phyloP scores from a whole-genome alignment of 768 basidiomycete genomes.

The Ramaria sp. region DNA sequence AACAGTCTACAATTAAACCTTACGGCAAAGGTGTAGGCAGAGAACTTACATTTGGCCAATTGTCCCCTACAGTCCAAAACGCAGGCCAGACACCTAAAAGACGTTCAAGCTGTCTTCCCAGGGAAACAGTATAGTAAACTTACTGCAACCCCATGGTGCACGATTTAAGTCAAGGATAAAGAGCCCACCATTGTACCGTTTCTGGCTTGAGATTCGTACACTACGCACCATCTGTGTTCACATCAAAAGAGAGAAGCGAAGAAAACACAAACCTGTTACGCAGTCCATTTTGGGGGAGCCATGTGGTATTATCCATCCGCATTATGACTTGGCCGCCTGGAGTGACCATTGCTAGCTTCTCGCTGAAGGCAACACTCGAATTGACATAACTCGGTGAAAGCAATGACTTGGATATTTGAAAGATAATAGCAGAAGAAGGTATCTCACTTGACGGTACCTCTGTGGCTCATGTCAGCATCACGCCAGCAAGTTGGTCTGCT shows the following conservation, averaged over 20 bases:
- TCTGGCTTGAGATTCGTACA: conserved; percentile 63
- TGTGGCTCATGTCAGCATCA: conserved; percentile 22
- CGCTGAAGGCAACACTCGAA: conserved; percentile 36
- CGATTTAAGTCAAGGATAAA: conserved; percentile 76
- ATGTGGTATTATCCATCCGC: conserved; percentile 62
- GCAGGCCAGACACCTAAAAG: conserved; percentile 69
- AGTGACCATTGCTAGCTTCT: conserved; percentile 45
- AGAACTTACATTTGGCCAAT: conserved; percentile 52
- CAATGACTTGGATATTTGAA: conserved; percentile 11
- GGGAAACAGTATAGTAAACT: conserved; percentile 15
- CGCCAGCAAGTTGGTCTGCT: conserved; percentile 8
- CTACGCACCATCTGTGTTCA: conserved; percentile 26
- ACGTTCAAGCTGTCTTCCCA: conserved; percentile 5
- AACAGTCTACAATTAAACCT: conserved; percentile 6
- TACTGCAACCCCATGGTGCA: conserved; percentile 87
- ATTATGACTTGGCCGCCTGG: conserved; percentile 55
- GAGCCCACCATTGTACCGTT: conserved; percentile 61
- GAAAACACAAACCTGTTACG: conserved; percentile 44
- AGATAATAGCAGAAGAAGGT: neutral
- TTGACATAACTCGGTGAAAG: conserved; percentile 46
- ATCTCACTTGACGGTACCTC: conserved; percentile 64
- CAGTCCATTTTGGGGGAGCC: conserved; percentile 38
- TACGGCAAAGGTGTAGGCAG: neutral
- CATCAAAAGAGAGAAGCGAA: neutral
- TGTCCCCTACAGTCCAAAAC: conserved; percentile 41